A percentile compares a stretch with the other conserved stretches of the same genome.
Evolutionary conservation across 1,284 basidiomycete species (phyloP).

Genomic region (Ustilago lituana): DNA sequence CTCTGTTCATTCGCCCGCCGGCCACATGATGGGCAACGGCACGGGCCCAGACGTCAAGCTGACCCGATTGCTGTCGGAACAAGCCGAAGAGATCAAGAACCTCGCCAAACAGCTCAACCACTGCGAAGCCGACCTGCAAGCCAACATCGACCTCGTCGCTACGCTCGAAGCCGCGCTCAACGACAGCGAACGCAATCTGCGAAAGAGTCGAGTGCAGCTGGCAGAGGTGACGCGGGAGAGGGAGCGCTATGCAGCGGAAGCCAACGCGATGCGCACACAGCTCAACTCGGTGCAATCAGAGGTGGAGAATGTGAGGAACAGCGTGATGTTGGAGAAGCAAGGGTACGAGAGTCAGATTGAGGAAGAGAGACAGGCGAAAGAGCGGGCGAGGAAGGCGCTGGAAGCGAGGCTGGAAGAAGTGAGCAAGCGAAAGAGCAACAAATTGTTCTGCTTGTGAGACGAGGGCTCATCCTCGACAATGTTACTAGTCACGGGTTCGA

Average conservation of each 20-base stretch:
- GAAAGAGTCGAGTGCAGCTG: conserved; percentile 62
- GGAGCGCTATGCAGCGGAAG: conserved; percentile 50
- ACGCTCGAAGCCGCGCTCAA: conserved; percentile 61
- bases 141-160: conserved; percentile 86
- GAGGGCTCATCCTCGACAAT: too few relatives aligned
- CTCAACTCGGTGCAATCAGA: conserved; percentile 53
- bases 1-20: conserved; percentile 40
- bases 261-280: conserved; percentile 55
- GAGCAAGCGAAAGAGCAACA: conserved; percentile 54
- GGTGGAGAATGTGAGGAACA: conserved; percentile 55
- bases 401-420: conserved; percentile 61
- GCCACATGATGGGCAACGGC: conserved; percentile 19
- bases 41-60: conserved; percentile 41
- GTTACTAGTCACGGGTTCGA: too few relatives aligned
- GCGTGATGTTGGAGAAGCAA: conserved; percentile 56
- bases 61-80: conserved; percentile 73
- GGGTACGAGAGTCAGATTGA: conserved; percentile 56
- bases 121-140: conserved; percentile 87
- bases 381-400: conserved; percentile 54
- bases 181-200: conserved; percentile 59
- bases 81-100: conserved; percentile 82
- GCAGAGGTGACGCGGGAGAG: conserved; percentile 60
- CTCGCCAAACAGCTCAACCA: conserved; percentile 89
- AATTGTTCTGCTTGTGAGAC: conserved; percentile 58
- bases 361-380: conserved; percentile 56